Evolutionary conservation across 441 rosid genomes (phyloP).

Genomic region (Corymbia calophylla): DNA sequence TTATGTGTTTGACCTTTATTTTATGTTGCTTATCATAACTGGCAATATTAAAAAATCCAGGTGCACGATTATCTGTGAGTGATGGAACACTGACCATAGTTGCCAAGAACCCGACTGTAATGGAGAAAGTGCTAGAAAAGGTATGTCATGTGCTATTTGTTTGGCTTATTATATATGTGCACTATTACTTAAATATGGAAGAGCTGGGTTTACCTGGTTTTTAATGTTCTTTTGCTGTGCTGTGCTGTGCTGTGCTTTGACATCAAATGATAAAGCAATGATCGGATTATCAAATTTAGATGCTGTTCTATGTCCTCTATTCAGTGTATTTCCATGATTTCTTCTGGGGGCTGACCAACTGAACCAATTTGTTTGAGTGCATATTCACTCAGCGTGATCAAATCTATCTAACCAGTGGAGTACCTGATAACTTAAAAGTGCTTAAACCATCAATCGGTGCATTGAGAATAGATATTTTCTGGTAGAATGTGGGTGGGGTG

Average conservation of each 20-base stretch:
- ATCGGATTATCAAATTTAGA: neutral
- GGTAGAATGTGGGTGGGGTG: neutral
- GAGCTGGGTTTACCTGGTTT: neutral
- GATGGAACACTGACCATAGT: conserved; percentile 75
- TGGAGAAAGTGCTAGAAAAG: conserved; percentile 87
- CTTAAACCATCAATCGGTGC: neutral
- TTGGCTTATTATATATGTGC: neutral
- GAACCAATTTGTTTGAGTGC: neutral
- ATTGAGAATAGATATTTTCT: neutral
- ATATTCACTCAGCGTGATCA: neutral
- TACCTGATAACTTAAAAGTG: neutral
- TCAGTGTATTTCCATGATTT: neutral
- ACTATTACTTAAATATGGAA: neutral
- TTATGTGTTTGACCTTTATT: neutral
- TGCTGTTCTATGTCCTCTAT: neutral
- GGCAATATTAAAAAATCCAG: conserved; percentile 24
- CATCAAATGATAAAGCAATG: neutral
- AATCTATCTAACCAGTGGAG: neutral
- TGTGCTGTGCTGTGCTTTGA: neutral
- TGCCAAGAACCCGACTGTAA: conserved; percentile 71
- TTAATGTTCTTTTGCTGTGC: neutral
- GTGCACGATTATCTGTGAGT: conserved; percentile 69
- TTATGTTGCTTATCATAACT: neutral
- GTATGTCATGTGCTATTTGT: conserved; percentile 19
- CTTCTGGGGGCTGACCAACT: neutral